Evolutionary conservation across 2,329 filamentous ascomycete genomes (phyloP), one percentile per base, ranked within the genome.

Genomic region (Exophiala calicioides): DNA sequence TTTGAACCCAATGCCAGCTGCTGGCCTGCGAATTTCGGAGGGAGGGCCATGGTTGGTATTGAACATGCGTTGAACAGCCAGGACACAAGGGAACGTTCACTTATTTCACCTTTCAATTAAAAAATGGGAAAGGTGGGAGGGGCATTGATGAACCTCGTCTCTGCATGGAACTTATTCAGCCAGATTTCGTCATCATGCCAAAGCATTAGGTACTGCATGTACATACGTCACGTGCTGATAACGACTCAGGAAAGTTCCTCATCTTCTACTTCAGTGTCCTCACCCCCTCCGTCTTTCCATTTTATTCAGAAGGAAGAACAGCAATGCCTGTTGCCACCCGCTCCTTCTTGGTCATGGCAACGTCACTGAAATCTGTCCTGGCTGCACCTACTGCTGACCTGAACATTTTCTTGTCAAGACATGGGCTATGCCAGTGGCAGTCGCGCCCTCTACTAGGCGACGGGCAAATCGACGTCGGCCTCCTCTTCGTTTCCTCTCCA

Each of bases 1-100:
- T 65, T 62, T 36, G 70, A 63, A 24, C 59, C 58, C 3, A 70
- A 68, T n/a, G 68, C 39, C 8, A 59, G 54, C n/a, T 58, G 38
- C 55, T 80, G 78, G 37, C 80, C 80, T 3, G 73, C 72, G 62
- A 80, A 82, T 57, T 76, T 79, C 18, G 79, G 80, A 56, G 76
- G 72, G 48, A 82, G 72, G 43, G 80, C 74, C 80, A 84, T 83
- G 15, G 12, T 53, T 34, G 16, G 24, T 33, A 23, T 10, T 10
- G 7, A 19, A 37, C 5, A 7, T 8, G n/a, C 10, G 18, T 21
- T 18, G 26, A 10, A 9, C 5, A 20, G 21, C 8, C 9, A 19
- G 24, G 24, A 12, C 7, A 27, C 12, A 12, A 27, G 24, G 12
- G 24, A 12, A 7, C 24, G 24, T 27, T 27, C 24, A 27, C 7